Evolutionary conservation across 2,329 filamentous ascomycete genomes (phyloP).

Genomic region (Microdochium nivale): DNA sequence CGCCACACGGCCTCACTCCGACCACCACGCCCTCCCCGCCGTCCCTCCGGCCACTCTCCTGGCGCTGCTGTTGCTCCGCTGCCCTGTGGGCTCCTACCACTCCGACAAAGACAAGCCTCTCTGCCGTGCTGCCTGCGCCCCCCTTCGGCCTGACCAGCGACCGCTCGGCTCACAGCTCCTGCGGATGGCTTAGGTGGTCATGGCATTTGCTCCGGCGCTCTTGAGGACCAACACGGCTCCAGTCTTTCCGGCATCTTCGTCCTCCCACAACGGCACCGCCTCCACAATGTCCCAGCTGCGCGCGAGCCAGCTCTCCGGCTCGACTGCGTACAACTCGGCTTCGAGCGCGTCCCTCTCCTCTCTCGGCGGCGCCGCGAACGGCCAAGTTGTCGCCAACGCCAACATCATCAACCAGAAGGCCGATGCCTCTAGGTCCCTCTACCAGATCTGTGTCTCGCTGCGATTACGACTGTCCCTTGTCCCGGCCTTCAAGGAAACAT

Average conservation of each 20-base stretch:
- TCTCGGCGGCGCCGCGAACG: slow-evolving; percentile 35
- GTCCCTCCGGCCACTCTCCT: not conserved
- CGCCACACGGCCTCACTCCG: not conserved
- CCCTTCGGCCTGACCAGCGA: not conserved
- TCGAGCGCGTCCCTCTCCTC: slow-evolving; percentile 6
- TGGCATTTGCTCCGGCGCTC: slow-evolving; percentile 50
- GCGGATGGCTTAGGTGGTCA: slow-evolving; percentile 28
- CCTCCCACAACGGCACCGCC: slow-evolving; percentile 34
- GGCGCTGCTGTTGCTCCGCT: not conserved
- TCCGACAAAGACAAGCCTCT: not conserved
- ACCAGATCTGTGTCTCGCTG: slow-evolving; percentile 86
- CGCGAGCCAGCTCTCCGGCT: slow-evolving; percentile 54
- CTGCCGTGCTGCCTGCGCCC: not conserved
- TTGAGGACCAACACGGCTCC: slow-evolving; percentile 51
- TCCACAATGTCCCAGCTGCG: slow-evolving; percentile 45
- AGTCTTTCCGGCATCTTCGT: slow-evolving; percentile 39
- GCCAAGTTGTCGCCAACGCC: slow-evolving; percentile 61
- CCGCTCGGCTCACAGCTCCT: not conserved
- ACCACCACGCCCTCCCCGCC: not conserved
- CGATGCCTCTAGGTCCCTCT: slow-evolving; percentile 83
- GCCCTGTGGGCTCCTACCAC: not conserved
- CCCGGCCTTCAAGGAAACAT: slow-evolving; percentile 65
- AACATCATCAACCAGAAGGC: slow-evolving; percentile 98
- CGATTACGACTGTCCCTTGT: slow-evolving; percentile 76
- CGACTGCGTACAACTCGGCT: slow-evolving; percentile 38